A percentile compares a stretch with the other conserved stretches of the same genome.
phyloP scores from a whole-genome alignment of 306 rosid genomes.

The Mucuna pruriens region DNA sequence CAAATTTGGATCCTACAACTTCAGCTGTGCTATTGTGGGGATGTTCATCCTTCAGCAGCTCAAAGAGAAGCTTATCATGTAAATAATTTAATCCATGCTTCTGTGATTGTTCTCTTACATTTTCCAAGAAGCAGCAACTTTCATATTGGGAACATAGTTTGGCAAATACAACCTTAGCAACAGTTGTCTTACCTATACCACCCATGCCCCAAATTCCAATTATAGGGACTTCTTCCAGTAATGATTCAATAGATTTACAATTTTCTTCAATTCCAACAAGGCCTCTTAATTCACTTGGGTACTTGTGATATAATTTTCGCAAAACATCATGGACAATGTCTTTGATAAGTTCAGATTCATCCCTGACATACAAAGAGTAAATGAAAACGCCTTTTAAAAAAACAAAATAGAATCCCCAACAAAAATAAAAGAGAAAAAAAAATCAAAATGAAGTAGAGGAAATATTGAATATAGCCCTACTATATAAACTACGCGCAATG shows the following conservation, averaged over 20 bases:
- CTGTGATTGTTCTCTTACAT: constrained; percentile 26
- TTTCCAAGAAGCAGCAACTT: constrained; percentile 19
- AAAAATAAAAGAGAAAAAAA: no score
- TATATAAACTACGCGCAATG: not conserved
- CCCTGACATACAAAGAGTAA: not conserved
- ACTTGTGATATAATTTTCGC: not conserved
- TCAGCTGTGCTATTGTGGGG: not conserved
- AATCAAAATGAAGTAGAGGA: not conserved
- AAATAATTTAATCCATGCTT: not conserved
- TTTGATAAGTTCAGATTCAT: not conserved
- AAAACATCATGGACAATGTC: constrained; percentile 11
- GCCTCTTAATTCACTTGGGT: not conserved
- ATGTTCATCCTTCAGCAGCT: not conserved
- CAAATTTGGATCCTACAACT: not conserved
- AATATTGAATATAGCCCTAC: not conserved
- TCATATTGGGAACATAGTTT: constrained; percentile 34
- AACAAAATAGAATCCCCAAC: no score
- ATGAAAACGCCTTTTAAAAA: not conserved
- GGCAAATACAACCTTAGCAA: constrained; percentile 26
- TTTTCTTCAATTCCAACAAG: constrained; percentile 24
- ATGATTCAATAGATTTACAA: not conserved
- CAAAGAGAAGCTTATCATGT: constrained; percentile 10
- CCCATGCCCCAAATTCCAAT: constrained; percentile 51
- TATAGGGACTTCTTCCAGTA: not conserved
- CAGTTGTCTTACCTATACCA: constrained; percentile 32